These are phyloP conservation scores for Trichosanthes truncata DNA, from an alignment of 306 rosid genomes.

Conservation along the genomic window DNA sequence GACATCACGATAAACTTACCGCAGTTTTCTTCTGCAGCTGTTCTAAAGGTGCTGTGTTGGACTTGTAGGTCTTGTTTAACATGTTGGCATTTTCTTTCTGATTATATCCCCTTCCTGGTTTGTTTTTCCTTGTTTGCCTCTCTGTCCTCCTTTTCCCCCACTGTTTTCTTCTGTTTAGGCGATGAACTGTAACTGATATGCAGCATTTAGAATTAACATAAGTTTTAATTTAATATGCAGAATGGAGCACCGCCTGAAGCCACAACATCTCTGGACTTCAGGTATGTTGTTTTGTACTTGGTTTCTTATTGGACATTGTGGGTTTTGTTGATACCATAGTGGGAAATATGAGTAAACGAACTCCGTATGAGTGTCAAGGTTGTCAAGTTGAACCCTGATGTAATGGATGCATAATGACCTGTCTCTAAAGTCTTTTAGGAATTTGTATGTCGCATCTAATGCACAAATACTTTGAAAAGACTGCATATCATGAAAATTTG, in stretches of 20 bases:
- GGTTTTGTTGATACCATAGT: neutral
- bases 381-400: neutral
- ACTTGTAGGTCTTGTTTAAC: neutral
- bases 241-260: constrained; percentile 22
- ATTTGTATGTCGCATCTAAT: neutral
- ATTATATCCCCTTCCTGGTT: neutral
- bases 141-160: neutral
- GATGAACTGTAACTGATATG: neutral
- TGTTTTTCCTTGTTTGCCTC: neutral
- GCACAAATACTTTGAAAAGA: neutral
- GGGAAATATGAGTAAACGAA: neutral
- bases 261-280: constrained; percentile 29
- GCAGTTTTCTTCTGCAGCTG: constrained; percentile 66
- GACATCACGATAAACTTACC: constrained; percentile 27
- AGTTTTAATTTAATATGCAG: constrained; percentile 24
- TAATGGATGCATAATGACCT: neutral
- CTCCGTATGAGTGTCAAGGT: neutral
- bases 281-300: constrained; percentile 31
- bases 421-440: neutral
- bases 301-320: neutral
- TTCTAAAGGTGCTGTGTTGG: constrained; percentile 44
- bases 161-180: neutral
- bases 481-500: neutral
- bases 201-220: neutral
- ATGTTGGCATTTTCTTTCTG: neutral